Evolutionary conservation across 2,329 filamentous ascomycete species (phyloP).

Genomic region (Clonostachys byssicola): DNA sequence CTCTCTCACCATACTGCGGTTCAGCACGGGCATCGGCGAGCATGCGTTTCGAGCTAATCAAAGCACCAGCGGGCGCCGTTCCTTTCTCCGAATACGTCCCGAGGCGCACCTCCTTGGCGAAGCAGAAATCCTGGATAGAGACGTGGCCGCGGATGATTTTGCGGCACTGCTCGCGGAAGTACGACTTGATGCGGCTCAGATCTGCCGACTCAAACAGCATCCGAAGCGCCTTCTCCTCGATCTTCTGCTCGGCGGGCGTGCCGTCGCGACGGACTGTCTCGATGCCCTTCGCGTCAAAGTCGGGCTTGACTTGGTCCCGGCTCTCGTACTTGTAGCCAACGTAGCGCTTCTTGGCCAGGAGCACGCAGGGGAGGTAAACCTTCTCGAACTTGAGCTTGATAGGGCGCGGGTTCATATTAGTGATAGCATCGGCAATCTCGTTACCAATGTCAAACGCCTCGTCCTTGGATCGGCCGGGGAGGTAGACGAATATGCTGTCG

Average conservation of each 20-base stretch:
- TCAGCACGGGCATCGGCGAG: conserved; percentile 80
- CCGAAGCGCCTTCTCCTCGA: conserved; percentile 87
- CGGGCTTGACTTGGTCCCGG: conserved; percentile 68
- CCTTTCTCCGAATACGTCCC: conserved; percentile 79
- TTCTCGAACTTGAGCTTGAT: conserved; percentile 98
- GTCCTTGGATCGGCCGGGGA: conserved; percentile 81
- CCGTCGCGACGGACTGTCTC: conserved; percentile 95
- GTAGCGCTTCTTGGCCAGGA: conserved; percentile 95
- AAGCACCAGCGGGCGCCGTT: conserved; percentile 77
- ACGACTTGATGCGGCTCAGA: conserved; percentile 80
- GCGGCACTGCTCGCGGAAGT: conserved; percentile 84
- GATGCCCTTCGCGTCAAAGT: conserved; percentile 97
- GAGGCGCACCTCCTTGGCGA: conserved; percentile 85
- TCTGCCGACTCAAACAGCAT: conserved; percentile 88
- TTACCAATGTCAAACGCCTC: conserved; percentile 91
- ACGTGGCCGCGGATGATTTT: conserved; percentile 91
- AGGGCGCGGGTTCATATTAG: conserved; percentile 83
- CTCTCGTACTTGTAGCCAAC: conserved; percentile 96
- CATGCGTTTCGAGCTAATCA: conserved; percentile 85
- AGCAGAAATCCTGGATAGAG: conserved; percentile 93
- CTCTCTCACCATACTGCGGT: conserved; percentile 90
- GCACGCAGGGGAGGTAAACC: conserved; percentile 90
- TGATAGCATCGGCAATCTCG: conserved; percentile 85
- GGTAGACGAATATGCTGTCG: conserved; percentile 86
- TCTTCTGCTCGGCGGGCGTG: conserved; percentile 92